Evolutionary conservation across 345 rosid species (phyloP).

Genomic region (Acer negundo): DNA sequence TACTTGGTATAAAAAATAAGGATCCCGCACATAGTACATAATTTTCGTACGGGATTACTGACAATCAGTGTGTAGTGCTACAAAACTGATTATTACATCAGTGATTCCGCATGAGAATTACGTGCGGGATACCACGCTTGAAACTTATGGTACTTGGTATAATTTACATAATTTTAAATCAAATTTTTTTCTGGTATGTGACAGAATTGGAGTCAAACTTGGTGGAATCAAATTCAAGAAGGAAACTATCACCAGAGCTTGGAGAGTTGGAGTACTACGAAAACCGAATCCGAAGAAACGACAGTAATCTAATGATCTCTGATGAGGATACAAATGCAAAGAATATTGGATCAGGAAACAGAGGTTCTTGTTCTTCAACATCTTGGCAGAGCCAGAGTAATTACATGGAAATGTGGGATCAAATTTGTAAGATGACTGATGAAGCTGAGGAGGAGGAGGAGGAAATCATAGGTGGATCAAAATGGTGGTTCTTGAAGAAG

Average conservation of each 20-base stretch:
- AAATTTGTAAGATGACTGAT: constrained; percentile 28
- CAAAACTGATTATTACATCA: no score
- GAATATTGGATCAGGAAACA: constrained; percentile 24
- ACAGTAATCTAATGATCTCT: constrained; percentile 7
- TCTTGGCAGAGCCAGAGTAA: not conserved
- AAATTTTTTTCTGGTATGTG: not conserved
- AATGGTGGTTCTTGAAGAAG: constrained; percentile 45
- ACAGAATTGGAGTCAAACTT: constrained; percentile 28
- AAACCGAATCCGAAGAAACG: not conserved
- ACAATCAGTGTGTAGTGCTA: no score
- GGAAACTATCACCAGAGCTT: constrained; percentile 34
- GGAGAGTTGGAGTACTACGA: constrained; percentile 13
- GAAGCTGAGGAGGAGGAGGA: constrained; percentile 11
- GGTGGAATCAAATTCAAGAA: constrained; percentile 26
- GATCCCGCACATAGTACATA: no score
- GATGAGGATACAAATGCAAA: constrained; percentile 19
- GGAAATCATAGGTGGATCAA: constrained; percentile 17
- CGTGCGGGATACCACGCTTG: no score
- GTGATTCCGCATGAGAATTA: no score
- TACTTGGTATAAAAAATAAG: no score
- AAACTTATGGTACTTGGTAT: not conserved
- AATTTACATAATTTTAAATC: not conserved
- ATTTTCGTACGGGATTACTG: no score
- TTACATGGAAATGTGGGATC: constrained; percentile 24
- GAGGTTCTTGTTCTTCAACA: not conserved